Evolutionary conservation across 768 basidiomycete species (phyloP), one percentile per base, ranked within the genome.

Genomic region (Auricularia cornea): DNA sequence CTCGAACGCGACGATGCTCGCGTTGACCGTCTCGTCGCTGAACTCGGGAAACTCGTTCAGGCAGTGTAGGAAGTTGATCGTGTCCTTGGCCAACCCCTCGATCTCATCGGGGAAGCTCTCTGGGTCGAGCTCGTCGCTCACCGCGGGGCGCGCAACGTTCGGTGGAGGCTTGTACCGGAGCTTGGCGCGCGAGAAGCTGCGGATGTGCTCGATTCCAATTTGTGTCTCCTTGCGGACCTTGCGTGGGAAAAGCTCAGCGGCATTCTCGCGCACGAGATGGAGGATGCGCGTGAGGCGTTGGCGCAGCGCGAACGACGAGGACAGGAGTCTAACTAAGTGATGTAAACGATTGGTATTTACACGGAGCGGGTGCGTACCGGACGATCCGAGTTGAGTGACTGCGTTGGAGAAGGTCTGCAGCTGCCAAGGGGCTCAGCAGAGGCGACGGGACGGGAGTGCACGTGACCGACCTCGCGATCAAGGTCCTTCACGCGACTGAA

Each of bases 391-490:
- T 69, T 89, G 89, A 40, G 88, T 84, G 26, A 87, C 83, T 14
- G 89, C 87, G 67, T 89, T 88, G 40, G 86, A 84, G 70, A 90
- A 90, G 71, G 87, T 88, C 56, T 87, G 82, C 18, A 91, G 80
- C 86, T 90, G 69, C n/a, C 32, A 29, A 18, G 1, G 60, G n/a
- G 56, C 29, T n/a, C 38, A 32, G 61, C 70, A 63, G 69, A 67
- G 30, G 61, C 62, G 60, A 54, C 28, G 30, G 62, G 60, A 62
- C 31, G 60, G n/a, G 28, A 38, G 38, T 20, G 40, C 20, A 59
- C 5, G 20, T 63, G 29, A 62, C 72, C 16, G 66, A 85, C 85
- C 77, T 89, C 85, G 72, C 81, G 83, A 72, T 89, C 88, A 12
- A 89, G 75, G 64, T 80, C 82, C 60, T 82, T 82, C 60, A 88